Conservation (phyloP, 495 filamentous ascomycete genomes). For the Penicillium riverlandense region DNA sequence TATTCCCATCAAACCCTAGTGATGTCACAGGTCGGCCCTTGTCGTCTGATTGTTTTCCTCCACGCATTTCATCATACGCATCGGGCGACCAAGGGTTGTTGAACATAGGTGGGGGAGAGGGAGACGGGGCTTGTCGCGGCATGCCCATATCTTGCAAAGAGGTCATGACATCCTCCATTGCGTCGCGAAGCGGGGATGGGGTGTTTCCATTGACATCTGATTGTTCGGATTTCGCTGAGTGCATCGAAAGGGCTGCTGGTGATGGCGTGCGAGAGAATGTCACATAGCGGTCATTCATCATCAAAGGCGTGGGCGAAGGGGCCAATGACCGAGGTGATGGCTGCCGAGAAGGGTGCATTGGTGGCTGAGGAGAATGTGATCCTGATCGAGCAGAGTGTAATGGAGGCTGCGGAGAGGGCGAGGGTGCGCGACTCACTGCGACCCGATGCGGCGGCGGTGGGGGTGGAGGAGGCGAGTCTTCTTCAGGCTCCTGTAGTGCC, state of each 20-base stretch:
- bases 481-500: conserved; percentile 27
- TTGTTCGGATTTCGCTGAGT: conserved; percentile 48
- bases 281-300: conserved; percentile 44
- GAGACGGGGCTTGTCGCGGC: conserved; percentile 40
- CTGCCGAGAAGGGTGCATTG: conserved; percentile 10
- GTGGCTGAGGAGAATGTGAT: neutral
- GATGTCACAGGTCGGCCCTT: conserved; percentile 60
- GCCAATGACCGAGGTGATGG: conserved; percentile 9
- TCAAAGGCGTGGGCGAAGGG: conserved; percentile 32
- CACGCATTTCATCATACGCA: conserved; percentile 61
- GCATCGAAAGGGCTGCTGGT: conserved; percentile 42
- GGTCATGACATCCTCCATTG: conserved; percentile 98
- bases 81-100: conserved; percentile 88
- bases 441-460: conserved; percentile 36
- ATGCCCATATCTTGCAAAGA: conserved; percentile 85
- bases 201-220: conserved; percentile 64
- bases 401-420: neutral
- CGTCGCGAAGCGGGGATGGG: conserved; percentile 82
- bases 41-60: conserved; percentile 19
- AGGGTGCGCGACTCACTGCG: conserved; percentile 16
- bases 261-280: conserved; percentile 49
- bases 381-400: conserved; percentile 1
- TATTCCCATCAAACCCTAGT: conserved; percentile 54
- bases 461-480: conserved; percentile 36
- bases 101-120: conserved; percentile 44